Evolutionary conservation across 495 filamentous ascomycete genomes (phyloP).

Genomic region (Copromyces sp.): DNA sequence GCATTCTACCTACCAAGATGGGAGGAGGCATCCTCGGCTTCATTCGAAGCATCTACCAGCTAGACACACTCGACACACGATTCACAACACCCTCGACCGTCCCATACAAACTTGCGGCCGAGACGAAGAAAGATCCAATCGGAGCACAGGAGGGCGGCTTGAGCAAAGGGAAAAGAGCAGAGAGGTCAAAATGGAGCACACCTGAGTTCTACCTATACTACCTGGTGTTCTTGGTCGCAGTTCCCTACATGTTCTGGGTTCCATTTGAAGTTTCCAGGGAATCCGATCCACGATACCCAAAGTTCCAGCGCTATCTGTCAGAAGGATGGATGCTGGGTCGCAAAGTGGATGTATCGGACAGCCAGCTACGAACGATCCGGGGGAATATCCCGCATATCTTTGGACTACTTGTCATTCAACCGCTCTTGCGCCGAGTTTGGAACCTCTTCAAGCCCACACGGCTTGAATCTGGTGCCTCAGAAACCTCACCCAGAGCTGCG

Average conservation of each 20-base stretch:
- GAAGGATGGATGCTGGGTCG: conserved; percentile 92
- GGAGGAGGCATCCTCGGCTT: conserved; percentile 28
- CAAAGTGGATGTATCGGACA: conserved; percentile 89
- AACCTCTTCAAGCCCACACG: conserved; percentile 34
- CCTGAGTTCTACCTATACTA: conserved; percentile 82
- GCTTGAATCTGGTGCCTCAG: conserved; percentile 3
- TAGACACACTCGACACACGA: conserved; percentile 89
- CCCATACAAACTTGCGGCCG: conserved; percentile 45
- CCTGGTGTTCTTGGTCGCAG: conserved; percentile 50
- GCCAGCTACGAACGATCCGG: conserved; percentile 80
- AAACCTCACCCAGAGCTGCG: conserved; percentile 35
- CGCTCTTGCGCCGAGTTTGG: conserved; percentile 62
- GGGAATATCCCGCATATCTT: conserved; percentile 75
- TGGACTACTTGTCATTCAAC: conserved; percentile 62
- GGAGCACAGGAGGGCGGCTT: conserved; percentile 19
- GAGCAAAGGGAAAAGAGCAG: conserved; percentile 29
- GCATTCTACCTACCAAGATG: neutral
- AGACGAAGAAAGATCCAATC: conserved; percentile 25
- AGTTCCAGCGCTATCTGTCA: conserved; percentile 59
- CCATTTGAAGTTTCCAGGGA: conserved; percentile 82
- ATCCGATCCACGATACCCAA: conserved; percentile 68
- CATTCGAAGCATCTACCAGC: conserved; percentile 57
- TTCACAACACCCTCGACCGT: conserved; percentile 64
- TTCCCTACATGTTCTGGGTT: conserved; percentile 88
- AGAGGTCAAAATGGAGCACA: conserved; percentile 67